Conservation (phyloP, 2,329 filamentous ascomycete genomes). For the Cladophialophora exuberans region DNA sequence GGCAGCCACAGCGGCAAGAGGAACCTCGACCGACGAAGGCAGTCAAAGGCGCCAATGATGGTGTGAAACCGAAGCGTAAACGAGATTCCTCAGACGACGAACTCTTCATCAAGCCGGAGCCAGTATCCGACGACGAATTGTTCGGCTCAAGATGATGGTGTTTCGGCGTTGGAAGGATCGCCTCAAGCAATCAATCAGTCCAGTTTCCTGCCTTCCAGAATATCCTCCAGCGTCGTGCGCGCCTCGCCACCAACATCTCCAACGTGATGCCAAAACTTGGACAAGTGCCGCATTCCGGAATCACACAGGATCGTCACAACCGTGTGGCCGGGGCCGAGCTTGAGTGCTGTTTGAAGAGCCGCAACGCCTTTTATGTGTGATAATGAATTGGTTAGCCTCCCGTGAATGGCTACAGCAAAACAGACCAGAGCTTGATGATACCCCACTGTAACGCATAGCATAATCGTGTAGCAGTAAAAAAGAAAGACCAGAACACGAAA, state of each 20-base stretch:
- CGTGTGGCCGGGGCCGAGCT: constrained; percentile 51
- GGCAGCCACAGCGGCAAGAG: too few relatives aligned
- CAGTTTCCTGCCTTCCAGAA: constrained; percentile 45
- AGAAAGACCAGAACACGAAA: not conserved
- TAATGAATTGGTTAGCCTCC: not conserved
- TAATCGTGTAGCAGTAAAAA: too few relatives aligned
- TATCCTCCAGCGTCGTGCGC: constrained; percentile 51
- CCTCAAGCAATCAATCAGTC: too few relatives aligned
- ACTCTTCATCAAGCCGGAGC: constrained; percentile 18
- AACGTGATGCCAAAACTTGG: constrained; percentile 55
- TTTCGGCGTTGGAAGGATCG: too few relatives aligned
- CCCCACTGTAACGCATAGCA: too few relatives aligned
- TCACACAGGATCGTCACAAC: constrained; percentile 55
- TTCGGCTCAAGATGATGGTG: constrained; percentile 12
- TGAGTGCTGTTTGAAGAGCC: constrained; percentile 50
- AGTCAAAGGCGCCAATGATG: not conserved
- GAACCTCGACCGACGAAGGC: not conserved
- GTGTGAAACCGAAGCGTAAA: not conserved
- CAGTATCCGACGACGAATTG: constrained; percentile 21
- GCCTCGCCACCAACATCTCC: constrained; percentile 50
- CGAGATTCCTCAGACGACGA: not conserved
- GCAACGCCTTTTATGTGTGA: constrained; percentile 42
- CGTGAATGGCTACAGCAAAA: too few relatives aligned
- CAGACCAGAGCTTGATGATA: too few relatives aligned
- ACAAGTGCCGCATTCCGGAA: constrained; percentile 55